Base-by-base conservation (phyloP, 495 filamentous ascomycete genomes). In the Trichoderma gamsii region DNA sequence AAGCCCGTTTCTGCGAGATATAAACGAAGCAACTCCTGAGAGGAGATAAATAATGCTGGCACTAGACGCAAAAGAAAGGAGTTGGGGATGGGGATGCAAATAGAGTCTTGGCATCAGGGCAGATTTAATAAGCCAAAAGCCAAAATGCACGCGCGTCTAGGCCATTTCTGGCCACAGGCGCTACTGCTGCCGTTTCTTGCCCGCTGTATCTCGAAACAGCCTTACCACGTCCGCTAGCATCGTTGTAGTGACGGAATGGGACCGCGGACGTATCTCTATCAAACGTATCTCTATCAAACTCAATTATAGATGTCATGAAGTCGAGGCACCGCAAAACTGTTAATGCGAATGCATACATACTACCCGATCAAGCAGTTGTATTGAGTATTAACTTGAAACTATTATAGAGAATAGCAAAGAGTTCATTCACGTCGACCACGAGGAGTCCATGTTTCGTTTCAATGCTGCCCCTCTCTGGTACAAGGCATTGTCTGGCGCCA, bases 11-110 rank as follows among this genome's bases (percentile, higher is more conserved):
- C 35, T 61, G 56, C 56, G 56, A 61, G 56, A 32, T 61, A 29
- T 61, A 61, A 61, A 61, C 25, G 27, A 61, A 61, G 13, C 13
- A 49, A 49, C 44, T 49, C 44, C 44, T 49, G 44, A 49, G 44
- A 49, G 44, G 44, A 49, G 44, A 49, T 49, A 29, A 13, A 32
- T 32, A 32, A 61, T 61, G 27, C 56, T 61, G 52, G 52, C 56
- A 61, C 56, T 61, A 61, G 27, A 61, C 11, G 56, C 56, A 61
- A 32, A 61, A 61, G 25, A 61, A 61, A 61, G 56, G 56, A 61
- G 56, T 61, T 61, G 56, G 56, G 56, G 56, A 61, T 61, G 56
- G 56, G 56, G 56, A 61, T 61, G 27, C 23, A 7, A 9, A 32
- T 5, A 15, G 56, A 61, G 56, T 61, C 25, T 29, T 18, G 56